phyloP scores from a whole-genome alignment of 768 basidiomycete species.

The Rhodotorula babjevae region DNA sequence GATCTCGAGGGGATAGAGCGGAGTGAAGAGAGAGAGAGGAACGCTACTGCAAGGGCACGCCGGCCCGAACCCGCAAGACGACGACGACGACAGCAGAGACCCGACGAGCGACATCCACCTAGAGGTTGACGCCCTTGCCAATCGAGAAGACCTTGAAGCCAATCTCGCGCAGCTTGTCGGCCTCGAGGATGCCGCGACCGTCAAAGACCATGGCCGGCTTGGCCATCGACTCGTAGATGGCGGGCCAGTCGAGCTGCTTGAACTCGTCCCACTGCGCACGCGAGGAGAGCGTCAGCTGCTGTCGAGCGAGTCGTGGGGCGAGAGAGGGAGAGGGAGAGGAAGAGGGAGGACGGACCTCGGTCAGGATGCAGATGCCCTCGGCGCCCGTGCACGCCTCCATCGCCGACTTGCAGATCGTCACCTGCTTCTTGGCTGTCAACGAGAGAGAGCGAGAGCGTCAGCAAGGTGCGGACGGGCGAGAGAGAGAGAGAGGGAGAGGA shows the following conservation, averaged over 20 bases:
- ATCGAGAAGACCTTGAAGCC: constrained; percentile 66
- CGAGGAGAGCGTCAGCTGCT: not conserved
- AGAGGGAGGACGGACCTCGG: constrained; percentile 54
- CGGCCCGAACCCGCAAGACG: too few relatives aligned
- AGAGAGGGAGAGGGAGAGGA: not conserved
- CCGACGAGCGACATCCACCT: too few relatives aligned
- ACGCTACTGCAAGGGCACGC: too few relatives aligned
- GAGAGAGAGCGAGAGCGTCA: constrained; percentile 17
- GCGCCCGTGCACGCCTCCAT: constrained; percentile 80
- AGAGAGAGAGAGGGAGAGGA: not conserved
- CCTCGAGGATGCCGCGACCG: constrained; percentile 80
- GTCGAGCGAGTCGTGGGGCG: too few relatives aligned
- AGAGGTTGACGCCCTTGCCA: constrained; percentile 42
- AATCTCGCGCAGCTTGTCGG: constrained; percentile 69
- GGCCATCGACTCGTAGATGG: constrained; percentile 79
- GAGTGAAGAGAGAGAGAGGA: too few relatives aligned
- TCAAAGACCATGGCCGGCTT: constrained; percentile 98
- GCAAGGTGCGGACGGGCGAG: not conserved
- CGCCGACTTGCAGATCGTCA: constrained; percentile 70
- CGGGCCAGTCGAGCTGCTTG: constrained; percentile 80
- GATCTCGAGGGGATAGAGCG: not conserved
- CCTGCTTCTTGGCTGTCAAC: constrained; percentile 72
- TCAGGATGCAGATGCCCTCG: constrained; percentile 91
- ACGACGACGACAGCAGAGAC: too few relatives aligned
- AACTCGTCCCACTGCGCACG: constrained; percentile 79